Conservation (phyloP, 2,329 filamentous ascomycete species). For the Tympanopsis confertula region DNA sequence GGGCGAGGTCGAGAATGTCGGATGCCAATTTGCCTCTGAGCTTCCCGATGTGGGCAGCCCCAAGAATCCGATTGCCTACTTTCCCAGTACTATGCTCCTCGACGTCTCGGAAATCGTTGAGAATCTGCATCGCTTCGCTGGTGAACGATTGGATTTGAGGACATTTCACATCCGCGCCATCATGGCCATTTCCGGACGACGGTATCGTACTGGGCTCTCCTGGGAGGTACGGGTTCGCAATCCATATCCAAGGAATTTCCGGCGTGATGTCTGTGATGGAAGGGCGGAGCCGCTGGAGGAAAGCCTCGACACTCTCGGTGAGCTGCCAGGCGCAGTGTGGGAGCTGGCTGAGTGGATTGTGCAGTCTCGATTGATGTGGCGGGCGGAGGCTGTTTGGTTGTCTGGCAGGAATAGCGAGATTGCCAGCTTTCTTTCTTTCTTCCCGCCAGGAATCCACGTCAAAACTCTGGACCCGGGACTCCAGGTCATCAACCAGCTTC, state of each 20-base stretch:
- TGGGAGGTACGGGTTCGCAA: slow-evolving; percentile 49
- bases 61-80: slow-evolving; percentile 20
- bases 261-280: slow-evolving; percentile 37
- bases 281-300: slow-evolving; percentile 59
- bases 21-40: slow-evolving; percentile 34
- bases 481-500: too few relatives aligned
- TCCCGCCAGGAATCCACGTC: too few relatives aligned
- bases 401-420: too few relatives aligned
- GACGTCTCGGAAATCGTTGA: background rate
- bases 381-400: too few relatives aligned
- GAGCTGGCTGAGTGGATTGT: too few relatives aligned
- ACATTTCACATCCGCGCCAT: slow-evolving; percentile 36
- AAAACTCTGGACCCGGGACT: too few relatives aligned
- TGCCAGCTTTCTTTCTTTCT: too few relatives aligned
- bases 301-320: slow-evolving; percentile 49
- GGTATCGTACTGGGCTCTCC: slow-evolving; percentile 18
- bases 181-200: slow-evolving; percentile 23
- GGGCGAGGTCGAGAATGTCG: slow-evolving; percentile 50
- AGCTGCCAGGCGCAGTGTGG: slow-evolving; percentile 53
- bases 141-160: slow-evolving; percentile 38
- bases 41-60: slow-evolving; percentile 33
- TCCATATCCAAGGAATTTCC: slow-evolving; percentile 58
- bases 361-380: too few relatives aligned
- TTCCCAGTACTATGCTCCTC: slow-evolving; percentile 18
- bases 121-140: too few relatives aligned